Evolutionary conservation across 2,329 filamentous ascomycete species (phyloP), one percentile per base, ranked within the genome.

Genomic region (Capronia americana): DNA sequence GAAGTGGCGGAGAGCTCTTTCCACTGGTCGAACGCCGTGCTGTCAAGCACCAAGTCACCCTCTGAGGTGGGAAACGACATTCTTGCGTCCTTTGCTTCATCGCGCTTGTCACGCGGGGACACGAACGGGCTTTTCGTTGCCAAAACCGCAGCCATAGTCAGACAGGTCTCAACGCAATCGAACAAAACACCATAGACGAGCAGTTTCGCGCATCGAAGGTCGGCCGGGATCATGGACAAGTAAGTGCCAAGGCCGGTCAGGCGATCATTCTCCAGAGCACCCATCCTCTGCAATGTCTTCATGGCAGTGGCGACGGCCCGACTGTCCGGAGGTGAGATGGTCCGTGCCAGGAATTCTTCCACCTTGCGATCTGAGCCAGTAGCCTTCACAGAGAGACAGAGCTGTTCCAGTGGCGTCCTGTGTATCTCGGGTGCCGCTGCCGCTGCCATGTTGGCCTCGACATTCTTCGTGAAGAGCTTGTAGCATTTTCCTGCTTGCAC

Each of bases 161-260:
- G 85, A 71, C 90, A 93, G 60, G 94, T 88, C 73, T 97, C 92
- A 6, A 98, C 85, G 74, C 94, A 98, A 38, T 92, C 92, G 74
- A 99, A 98, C 65, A 96, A 93, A 17, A 92, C 90, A 5, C 95
- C 95, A 75, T 96, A 97, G 3, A 99, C 92, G 85, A 99, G 92
- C 38, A 99, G 85, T 79, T 99, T 99, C 54, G 92, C 92, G 76
- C 93, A 96, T 30, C 94, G 88, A 56, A 99, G 84, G 75, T 99
- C 95, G 0, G 94, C 92, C 1, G 95, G 95, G 58, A 99, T 93
- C 87, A 96, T 92, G 20, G 93, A 91, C n/a, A 99, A 84, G 79
- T 98, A 95, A 61, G 91, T 89, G 46, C 95, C 95, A 55, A 99
- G 88, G 2, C 93, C 93, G 0, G 95, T 98, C 48, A 99, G 84